A percentile compares a stretch with the other conserved stretches of the same genome.
phyloP scores from a whole-genome alignment of 805 yeast genomes.

The Candida coquimbonensis region DNA sequence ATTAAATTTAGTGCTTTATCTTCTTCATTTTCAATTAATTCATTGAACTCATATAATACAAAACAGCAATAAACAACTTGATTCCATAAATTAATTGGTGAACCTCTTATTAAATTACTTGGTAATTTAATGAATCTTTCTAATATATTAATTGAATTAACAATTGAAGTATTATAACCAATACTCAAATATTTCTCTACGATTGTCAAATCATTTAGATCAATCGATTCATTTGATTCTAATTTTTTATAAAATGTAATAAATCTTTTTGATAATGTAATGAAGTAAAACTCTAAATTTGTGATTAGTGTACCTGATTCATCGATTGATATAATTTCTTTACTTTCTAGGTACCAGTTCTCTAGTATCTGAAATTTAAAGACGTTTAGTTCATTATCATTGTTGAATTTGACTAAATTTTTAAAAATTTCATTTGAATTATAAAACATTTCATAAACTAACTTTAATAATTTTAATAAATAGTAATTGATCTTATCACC shows the following conservation, averaged over 20 bases:
- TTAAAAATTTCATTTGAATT: conserved; percentile 15
- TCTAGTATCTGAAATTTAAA: conserved; percentile 16
- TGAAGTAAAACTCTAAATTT: conserved; percentile 41
- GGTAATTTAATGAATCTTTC: conserved; percentile 38
- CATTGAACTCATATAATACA: conserved; percentile 42
- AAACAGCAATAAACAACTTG: conserved; percentile 50
- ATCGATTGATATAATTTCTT: conserved; percentile 38
- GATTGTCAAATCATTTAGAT: background rate
- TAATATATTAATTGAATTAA: conserved; percentile 38
- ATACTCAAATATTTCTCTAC: conserved; percentile 21
- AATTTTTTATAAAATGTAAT: conserved; percentile 25
- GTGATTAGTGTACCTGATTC: conserved; percentile 41
- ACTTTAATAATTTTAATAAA: conserved; percentile 35
- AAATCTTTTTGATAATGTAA: conserved; percentile 33
- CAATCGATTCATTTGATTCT: conserved; percentile 9
- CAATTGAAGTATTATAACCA: conserved; percentile 35
- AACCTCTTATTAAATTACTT: conserved; percentile 42
- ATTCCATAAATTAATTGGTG: conserved; percentile 45
- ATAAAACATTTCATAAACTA: conserved; percentile 20
- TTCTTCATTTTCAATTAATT: conserved; percentile 25
- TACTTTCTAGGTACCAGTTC: conserved; percentile 43
- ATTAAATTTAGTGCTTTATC: conserved; percentile 37
- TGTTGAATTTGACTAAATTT: conserved; percentile 17
- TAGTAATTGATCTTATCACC: conserved; percentile 51
- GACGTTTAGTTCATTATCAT: conserved; percentile 6